Base-by-base conservation (phyloP, 495 filamentous ascomycete genomes). In the Penicillium macrosclerotiorum region DNA sequence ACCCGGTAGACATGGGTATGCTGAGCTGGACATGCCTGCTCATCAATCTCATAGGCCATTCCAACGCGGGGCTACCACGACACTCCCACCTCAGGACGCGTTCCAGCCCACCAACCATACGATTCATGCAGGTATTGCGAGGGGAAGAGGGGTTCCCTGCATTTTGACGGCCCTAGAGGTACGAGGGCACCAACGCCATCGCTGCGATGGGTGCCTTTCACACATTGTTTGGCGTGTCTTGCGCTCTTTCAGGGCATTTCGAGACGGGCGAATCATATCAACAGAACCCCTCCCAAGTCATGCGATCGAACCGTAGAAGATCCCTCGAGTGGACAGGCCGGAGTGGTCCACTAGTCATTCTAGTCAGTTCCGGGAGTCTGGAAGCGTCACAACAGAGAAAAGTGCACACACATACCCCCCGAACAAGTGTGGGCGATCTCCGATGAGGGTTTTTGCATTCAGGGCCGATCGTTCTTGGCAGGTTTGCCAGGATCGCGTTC, bases 311-410 rank as follows among this genome's bases (percentile, higher is more conserved):
- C 16, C 22, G 12, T 18, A 30, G n/a, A 19, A 29, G 16, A 4
- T 5, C 42, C 23, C 8, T 1, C 17, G 5, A 7, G 13, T 37
- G 19, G 34, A 22, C 6, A 18, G 37, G 5, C 24, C 17, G 5
- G 17, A 8, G 17, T 19, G n/a, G 8, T 12, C 3, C 42, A 34
- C 33, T 46, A 34, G 24, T 25, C 2, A 18, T 37, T 42, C 33
- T 17, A 45, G 27, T 43, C 42, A 39, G 30, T 47, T 44, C 57
- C 57, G 37, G 30, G 43, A 35, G 38, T 35, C 47, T 54, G 57
- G 57, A 42, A 46, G 45, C 57, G 54, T 50, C 50, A 54, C 41
- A 41, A 35, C 30, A 37, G n/a, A n/a, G n/a, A n/a, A 25, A 37
- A 49, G 39, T 33, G 46, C 39, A 42, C 30, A 22, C 45, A 53